phyloP scores from a whole-genome alignment of 1,139 yeast genomes.

The Suhomyces chickasaworum region DNA sequence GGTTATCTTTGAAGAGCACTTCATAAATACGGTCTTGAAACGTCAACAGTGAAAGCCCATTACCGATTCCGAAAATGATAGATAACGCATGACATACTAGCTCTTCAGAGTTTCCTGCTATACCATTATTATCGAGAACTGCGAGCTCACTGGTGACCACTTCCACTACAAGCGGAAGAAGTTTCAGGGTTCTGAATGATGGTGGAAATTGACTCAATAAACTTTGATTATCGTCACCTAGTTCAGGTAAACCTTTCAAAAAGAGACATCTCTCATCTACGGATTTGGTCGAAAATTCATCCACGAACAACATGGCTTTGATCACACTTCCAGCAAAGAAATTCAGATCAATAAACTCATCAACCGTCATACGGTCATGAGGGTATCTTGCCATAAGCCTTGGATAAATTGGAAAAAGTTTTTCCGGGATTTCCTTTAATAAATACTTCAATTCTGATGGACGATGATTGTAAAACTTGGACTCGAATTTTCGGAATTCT shows the following conservation, averaged over 20 bases:
- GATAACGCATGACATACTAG: slow-evolving; percentile 57
- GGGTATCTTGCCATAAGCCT: slow-evolving; percentile 48
- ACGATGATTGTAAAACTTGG: slow-evolving; percentile 45
- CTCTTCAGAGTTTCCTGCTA: slow-evolving; percentile 25
- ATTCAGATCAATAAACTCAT: slow-evolving; percentile 55
- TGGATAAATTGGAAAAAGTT: slow-evolving; percentile 32
- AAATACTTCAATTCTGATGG: slow-evolving; percentile 51
- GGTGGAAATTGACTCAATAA: slow-evolving; percentile 72
- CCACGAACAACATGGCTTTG: slow-evolving; percentile 79
- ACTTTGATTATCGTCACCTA: slow-evolving; percentile 23
- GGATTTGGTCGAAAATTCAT: slow-evolving; percentile 78
- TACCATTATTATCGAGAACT: slow-evolving; percentile 20
- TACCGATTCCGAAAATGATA: slow-evolving; percentile 66
- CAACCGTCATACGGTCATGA: slow-evolving; percentile 47
- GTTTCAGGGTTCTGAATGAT: slow-evolving; percentile 66
- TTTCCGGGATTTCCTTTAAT: slow-evolving; percentile 43
- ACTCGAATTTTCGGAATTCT: slow-evolving; percentile 46
- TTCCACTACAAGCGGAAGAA: slow-evolving; percentile 68
- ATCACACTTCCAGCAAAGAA: slow-evolving; percentile 80
- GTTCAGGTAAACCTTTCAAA: slow-evolving; percentile 59
- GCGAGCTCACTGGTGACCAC: slow-evolving; percentile 40
- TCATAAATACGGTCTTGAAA: slow-evolving; percentile 70
- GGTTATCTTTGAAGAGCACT: slow-evolving; percentile 31
- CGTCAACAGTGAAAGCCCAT: slow-evolving; percentile 68
- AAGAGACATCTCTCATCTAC: slow-evolving; percentile 69